Base-by-base conservation (phyloP, 345 rosid genomes). In the Pseudoturritis turrita region DNA sequence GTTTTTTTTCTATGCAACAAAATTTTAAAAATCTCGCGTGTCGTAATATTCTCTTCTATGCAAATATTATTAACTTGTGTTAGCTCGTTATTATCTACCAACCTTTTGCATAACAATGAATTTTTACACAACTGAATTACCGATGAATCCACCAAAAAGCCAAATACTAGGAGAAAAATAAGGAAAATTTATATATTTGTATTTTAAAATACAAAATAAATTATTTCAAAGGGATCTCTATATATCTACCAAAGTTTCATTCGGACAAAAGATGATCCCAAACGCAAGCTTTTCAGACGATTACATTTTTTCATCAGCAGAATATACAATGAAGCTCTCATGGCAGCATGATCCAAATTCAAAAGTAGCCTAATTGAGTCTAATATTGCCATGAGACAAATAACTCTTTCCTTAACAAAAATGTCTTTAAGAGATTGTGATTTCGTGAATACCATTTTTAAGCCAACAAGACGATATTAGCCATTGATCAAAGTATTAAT, bases 311-410 rank as follows among this genome's bases (percentile, higher is more conserved):
- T 31, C 62, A 41, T 52, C 54, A 52, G 35, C 11, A 52, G 26
- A 62, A 72, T 62, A 43, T 72, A 72, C 64, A 33, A n/a, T 36
- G 71, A 64, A 55, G 58, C 71, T 55, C 40, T 35, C 51, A 64
- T 45, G 64, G 53, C 49, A 54, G 64, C 65, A 53, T 45, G 70
- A 72, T 63, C 64, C 21, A 53, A 44, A 15, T 40, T 4, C 37
- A 51, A 21, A 29, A 53, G 69, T 51, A 62, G 35, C 50, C 44
- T 40, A 50, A n/a, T 15, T n/a, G 62, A 72, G 61, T 72, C 36
- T 40, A 62, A 52, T 4, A 40, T 40, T 71, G 55, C 61, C 55
- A 41, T 62, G 70, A 62, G 28, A 4, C 62, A 57, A 56, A 62
- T 23, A 12, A 59, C 7, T 37, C 31, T 71, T 39, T 71, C 33